Conservation (phyloP, 2,329 filamentous ascomycete species). For the Sporothrix pallida region DNA sequence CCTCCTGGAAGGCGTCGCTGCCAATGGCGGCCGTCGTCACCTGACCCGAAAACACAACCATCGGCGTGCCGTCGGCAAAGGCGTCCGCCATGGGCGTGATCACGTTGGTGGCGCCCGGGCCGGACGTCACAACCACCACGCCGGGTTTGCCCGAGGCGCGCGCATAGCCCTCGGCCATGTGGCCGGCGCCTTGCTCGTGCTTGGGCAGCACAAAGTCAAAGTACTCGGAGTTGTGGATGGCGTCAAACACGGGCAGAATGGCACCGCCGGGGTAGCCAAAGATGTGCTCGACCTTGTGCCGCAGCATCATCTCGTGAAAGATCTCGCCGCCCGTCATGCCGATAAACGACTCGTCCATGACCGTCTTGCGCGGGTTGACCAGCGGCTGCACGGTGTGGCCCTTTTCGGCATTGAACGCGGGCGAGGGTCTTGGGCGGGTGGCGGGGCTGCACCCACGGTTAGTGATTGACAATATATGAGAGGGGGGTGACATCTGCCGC, state of each 20-base stretch:
- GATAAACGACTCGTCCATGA: constrained; percentile 71
- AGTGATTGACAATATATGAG: background rate
- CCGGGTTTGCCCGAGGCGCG: constrained; percentile 91
- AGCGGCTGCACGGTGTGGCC: constrained; percentile 71
- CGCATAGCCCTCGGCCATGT: constrained; percentile 98
- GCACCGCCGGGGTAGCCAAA: constrained; percentile 95
- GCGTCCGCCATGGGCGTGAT: constrained; percentile 97
- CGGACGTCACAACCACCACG: constrained; percentile 95
- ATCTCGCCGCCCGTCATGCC: constrained; percentile 95
- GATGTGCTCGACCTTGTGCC: constrained; percentile 89
- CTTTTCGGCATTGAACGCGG: constrained; percentile 62
- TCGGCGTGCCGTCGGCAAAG: constrained; percentile 89
- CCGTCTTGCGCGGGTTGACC: constrained; percentile 62
- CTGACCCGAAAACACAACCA: constrained; percentile 96
- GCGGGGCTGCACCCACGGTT: constrained; percentile 51
- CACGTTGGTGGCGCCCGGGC: constrained; percentile 94
- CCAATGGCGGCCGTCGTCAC: constrained; percentile 89
- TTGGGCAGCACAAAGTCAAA: constrained; percentile 95
- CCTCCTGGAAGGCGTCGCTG: constrained; percentile 96
- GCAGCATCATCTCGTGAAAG: constrained; percentile 99
- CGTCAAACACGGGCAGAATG: constrained; percentile 97
- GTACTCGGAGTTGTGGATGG: constrained; percentile 96
- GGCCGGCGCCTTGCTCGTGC: constrained; percentile 96
- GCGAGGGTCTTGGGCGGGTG: constrained; percentile 65
- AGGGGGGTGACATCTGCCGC: no score